These are phyloP conservation scores for Termitomyces sp. DNA, from an alignment of 768 basidiomycete genomes.

Conservation along the genomic window DNA sequence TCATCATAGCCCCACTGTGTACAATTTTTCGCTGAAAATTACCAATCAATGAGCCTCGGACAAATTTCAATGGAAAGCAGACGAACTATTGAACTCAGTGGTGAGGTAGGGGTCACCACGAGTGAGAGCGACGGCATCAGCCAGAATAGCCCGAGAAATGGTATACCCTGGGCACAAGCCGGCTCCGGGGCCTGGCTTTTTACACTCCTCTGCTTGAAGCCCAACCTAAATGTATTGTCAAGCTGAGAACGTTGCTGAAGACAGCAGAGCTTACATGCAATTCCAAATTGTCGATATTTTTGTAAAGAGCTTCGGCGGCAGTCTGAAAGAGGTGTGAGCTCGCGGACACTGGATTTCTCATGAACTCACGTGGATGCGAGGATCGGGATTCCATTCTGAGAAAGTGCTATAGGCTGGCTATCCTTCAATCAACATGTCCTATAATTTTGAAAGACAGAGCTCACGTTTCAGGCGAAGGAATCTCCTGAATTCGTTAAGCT, in stretches of 20 bases:
- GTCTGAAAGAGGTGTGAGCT: constrained; percentile 26
- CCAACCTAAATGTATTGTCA: constrained; percentile 37
- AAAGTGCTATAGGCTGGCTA: constrained; percentile 53
- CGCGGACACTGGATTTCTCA: not conserved
- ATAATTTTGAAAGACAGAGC: constrained; percentile 9
- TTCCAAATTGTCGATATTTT: constrained; percentile 73
- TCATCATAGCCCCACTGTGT: constrained; percentile 79
- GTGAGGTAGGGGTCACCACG: constrained; percentile 81
- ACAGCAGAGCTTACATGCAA: constrained; percentile 47
- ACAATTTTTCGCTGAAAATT: constrained; percentile 53
- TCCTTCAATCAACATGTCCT: constrained; percentile 6
- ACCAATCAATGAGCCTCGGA: not conserved
- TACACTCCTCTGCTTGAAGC: constrained; percentile 69
- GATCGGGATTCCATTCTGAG: constrained; percentile 67
- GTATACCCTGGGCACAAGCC: constrained; percentile 82
- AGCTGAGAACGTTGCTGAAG: not conserved
- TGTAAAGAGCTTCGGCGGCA: constrained; percentile 61
- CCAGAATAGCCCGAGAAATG: constrained; percentile 77
- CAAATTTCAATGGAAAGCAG: not conserved
- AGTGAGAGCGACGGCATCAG: constrained; percentile 69
- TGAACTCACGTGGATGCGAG: constrained; percentile 43
- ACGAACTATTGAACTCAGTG: constrained; percentile 68
- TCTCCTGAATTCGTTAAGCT: constrained; percentile 68
- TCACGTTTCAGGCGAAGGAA: constrained; percentile 68
- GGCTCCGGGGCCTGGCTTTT: constrained; percentile 56